A percentile compares a stretch with the other conserved stretches of the same genome.
Evolutionary conservation across 257 asterid genomes (phyloP).

Genomic region (Jacaranda copaia): DNA sequence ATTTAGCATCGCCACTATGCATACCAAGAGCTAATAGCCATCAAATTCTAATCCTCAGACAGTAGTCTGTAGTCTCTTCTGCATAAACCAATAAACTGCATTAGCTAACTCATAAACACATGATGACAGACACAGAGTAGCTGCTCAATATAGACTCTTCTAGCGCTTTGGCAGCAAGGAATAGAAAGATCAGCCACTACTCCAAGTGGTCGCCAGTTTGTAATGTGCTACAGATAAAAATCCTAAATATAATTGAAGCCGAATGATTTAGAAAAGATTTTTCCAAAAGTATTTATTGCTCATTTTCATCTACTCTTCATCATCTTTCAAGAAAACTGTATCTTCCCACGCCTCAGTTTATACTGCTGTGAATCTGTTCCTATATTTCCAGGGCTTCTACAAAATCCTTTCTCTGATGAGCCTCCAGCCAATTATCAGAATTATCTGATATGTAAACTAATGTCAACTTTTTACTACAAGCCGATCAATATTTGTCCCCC

Average conservation of each 20-base stretch:
- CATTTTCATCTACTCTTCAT: too few species aligned
- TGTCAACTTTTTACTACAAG: not conserved
- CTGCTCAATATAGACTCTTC: not conserved
- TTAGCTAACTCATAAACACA: not conserved
- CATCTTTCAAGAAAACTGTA: too few species aligned
- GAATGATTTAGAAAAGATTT: too few species aligned
- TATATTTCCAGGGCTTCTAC: not conserved
- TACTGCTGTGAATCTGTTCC: too few species aligned
- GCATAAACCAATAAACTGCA: slow-evolving; percentile 10
- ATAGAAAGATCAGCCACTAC: too few species aligned
- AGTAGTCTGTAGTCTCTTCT: not conserved
- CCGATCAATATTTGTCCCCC: not conserved
- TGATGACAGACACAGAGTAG: not conserved
- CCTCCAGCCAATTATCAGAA: not conserved
- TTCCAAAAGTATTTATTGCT: too few species aligned
- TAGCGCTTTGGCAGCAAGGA: too few species aligned
- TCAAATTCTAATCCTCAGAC: not conserved
- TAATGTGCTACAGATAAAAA: not conserved
- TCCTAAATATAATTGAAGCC: not conserved
- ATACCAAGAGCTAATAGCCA: too few species aligned
- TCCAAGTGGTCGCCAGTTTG: not conserved
- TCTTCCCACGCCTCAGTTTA: too few species aligned
- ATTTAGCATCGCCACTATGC: too few species aligned
- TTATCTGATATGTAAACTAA: not conserved
- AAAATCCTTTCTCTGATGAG: not conserved